phyloP scores from a whole-genome alignment of 1,284 basidiomycete genomes.

The Meripilus lineatus region DNA sequence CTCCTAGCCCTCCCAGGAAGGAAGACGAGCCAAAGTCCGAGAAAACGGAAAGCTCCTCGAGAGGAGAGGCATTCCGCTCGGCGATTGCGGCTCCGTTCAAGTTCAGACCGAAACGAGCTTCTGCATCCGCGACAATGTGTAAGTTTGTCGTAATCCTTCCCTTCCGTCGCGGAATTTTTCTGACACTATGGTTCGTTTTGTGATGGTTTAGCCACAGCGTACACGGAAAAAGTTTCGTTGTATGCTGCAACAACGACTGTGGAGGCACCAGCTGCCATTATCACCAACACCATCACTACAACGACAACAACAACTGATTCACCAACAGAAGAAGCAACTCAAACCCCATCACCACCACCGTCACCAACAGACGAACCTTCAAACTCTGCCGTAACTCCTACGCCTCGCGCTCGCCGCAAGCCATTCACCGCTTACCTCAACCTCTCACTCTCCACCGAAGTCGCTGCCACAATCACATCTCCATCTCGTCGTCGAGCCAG shows the following conservation, averaged over 20 bases:
- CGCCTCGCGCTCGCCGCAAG: conserved; percentile 1
- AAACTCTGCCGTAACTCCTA: background rate
- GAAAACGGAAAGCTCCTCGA: conserved; percentile 7
- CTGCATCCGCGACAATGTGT: conserved; percentile 12
- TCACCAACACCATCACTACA: too few relatives aligned
- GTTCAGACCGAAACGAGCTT: conserved; percentile 14
- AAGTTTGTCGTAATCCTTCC: conserved; percentile 2
- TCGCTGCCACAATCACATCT: background rate
- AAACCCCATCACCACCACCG: conserved; percentile 2
- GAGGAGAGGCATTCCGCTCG: conserved; percentile 15
- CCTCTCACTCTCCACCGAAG: conserved; percentile 3
- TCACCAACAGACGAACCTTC: background rate
- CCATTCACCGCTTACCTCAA: conserved; percentile 1
- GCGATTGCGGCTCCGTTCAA: conserved; percentile 21
- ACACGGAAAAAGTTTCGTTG: background rate
- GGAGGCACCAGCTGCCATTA: too few relatives aligned
- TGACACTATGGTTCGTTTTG: background rate
- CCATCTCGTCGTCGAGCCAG: conserved; percentile 5
- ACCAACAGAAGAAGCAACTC: background rate
- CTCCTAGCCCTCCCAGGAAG: background rate
- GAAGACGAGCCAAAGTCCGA: conserved; percentile 1
- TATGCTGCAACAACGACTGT: too few relatives aligned
- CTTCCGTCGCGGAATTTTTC: background rate
- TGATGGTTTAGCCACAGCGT: too few relatives aligned
- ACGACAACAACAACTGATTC: too few relatives aligned